Percentiles rank a stretch among this genome's conserved stretches.
Evolutionary conservation across 805 yeast species (phyloP).

Genomic region (Kluyveromyces nonfermentans): DNA sequence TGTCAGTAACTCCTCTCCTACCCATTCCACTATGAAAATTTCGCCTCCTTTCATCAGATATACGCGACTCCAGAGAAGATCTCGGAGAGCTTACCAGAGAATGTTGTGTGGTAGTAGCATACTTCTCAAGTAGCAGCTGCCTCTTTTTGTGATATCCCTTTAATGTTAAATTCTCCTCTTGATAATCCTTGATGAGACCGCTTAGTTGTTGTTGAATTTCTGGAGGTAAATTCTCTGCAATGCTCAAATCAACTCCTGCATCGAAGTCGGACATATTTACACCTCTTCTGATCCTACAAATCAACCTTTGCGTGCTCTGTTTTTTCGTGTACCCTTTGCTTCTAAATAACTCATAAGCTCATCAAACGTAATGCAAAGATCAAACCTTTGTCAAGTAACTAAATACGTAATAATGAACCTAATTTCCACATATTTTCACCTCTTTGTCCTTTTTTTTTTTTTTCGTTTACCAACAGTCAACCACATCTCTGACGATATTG

Average conservation of each 20-base stretch:
- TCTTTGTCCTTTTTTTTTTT: no score
- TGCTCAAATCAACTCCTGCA: constrained; percentile 36
- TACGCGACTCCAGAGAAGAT: not conserved
- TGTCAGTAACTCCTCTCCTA: not conserved
- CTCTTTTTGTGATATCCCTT: constrained; percentile 63
- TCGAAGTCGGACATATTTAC: not conserved
- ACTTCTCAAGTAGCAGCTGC: constrained; percentile 17
- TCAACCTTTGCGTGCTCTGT: not conserved
- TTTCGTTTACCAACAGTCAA: no score
- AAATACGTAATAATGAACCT: not conserved
- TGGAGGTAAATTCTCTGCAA: constrained; percentile 36
- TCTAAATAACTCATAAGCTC: not conserved
- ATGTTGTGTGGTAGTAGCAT: constrained; percentile 5
- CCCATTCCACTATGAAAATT: constrained; percentile 12
- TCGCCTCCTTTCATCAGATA: constrained; percentile 4
- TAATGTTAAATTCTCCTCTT: constrained; percentile 63
- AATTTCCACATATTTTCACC: not conserved
- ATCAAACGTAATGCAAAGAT: not conserved
- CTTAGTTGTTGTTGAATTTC: constrained; percentile 31
- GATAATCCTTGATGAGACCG: constrained; percentile 40
- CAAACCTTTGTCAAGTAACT: not conserved
- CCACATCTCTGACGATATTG: no score
- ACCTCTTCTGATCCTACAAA: not conserved
- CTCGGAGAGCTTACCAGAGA: constrained; percentile 3
- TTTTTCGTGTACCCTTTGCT: not conserved